Evolutionary conservation across 2,329 filamentous ascomycete species (phyloP).

Genomic region (Fusarium tricinctum): DNA sequence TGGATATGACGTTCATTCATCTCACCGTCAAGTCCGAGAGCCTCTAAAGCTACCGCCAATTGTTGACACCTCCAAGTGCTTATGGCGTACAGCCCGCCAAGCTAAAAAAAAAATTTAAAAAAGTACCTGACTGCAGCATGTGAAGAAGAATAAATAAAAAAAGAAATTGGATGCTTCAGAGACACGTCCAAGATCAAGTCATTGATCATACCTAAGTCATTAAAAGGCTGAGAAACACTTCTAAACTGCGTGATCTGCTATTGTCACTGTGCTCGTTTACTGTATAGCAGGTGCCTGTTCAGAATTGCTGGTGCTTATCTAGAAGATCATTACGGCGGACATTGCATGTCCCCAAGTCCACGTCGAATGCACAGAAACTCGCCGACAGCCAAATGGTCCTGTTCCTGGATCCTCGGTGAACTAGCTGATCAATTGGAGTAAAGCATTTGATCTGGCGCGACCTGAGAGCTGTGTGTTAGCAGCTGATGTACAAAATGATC

Average conservation of each 20-base stretch:
- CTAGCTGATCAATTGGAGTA: conserved; percentile 45
- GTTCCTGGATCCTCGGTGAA: conserved; percentile 51
- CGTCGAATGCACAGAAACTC: conserved; percentile 27
- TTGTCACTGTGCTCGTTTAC: conserved; percentile 22
- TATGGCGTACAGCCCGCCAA: conserved; percentile 24
- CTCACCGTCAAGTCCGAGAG: conserved; percentile 13
- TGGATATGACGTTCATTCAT: conserved; percentile 40
- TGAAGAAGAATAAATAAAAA: background rate
- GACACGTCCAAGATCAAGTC: background rate
- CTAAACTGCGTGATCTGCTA: conserved; percentile 18
- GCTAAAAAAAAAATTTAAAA: too few relatives aligned
- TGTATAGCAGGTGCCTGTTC: conserved; percentile 15
- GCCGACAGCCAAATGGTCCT: conserved; percentile 27
- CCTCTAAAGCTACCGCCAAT: conserved; percentile 13
- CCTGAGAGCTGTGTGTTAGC: conserved; percentile 5
- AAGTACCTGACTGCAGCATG: background rate
- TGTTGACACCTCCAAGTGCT: conserved; percentile 35
- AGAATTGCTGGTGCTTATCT: conserved; percentile 38
- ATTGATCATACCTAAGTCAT: conserved; percentile 12
- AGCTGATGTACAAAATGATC: background rate
- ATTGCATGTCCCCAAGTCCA: conserved; percentile 41
- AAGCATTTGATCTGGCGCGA: conserved; percentile 33
- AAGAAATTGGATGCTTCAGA: conserved; percentile 7
- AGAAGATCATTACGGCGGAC: conserved; percentile 30
- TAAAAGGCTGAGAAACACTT: conserved; percentile 16